Evolutionary conservation across 257 asterid genomes (phyloP).

Genomic region (Rubia yunnanensis): DNA sequence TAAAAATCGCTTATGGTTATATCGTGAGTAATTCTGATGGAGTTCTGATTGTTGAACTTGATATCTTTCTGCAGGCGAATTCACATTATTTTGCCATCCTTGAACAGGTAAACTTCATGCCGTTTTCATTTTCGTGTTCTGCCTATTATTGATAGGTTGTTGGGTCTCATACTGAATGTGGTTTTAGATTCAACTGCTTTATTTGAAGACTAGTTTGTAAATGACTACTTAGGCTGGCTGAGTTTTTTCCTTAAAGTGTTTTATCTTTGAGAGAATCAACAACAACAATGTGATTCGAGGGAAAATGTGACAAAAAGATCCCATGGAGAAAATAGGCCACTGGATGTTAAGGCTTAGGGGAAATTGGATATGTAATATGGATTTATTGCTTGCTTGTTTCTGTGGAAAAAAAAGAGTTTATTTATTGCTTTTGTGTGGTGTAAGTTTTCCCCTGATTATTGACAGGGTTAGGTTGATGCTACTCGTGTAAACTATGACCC

Average conservation of each 20-base stretch:
- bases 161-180: neutral
- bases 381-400: neutral
- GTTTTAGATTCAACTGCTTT: neutral
- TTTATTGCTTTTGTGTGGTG: neutral
- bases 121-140: neutral
- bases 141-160: neutral
- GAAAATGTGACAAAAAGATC: neutral
- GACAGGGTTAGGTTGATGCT: neutral
- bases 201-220: neutral
- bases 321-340: neutral
- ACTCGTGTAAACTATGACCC: too few relatives aligned
- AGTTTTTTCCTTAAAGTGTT: neutral
- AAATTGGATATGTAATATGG: neutral
- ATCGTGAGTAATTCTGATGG: neutral
- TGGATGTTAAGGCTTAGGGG: neutral
- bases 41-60: conserved; percentile 16
- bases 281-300: neutral
- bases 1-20: neutral
- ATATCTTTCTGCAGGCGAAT: conserved; percentile 74
- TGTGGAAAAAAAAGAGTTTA: neutral
- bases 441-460: neutral
- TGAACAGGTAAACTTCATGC: conserved; percentile 62
- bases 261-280: neutral
- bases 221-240: neutral
- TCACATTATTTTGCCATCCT: conserved; percentile 95